Evolutionary conservation across 768 basidiomycete species (phyloP), one percentile per base, ranked within the genome.

Genomic region (Filobasidium floriforme): DNA sequence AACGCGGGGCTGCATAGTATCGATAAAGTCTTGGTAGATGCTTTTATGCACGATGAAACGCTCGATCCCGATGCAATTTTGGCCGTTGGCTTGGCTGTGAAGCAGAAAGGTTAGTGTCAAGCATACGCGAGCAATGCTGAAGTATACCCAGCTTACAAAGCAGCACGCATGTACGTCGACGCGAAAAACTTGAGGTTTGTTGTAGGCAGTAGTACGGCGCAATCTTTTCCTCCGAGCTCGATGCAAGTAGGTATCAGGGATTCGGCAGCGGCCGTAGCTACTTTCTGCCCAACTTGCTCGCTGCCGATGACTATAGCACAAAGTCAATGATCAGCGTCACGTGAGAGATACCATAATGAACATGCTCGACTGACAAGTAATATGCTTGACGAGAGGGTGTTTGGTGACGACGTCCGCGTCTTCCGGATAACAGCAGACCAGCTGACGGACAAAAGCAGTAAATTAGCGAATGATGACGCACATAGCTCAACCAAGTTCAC

Each of bases 61-160:
- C 77, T 99, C 94, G 69, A 93, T 89, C 41, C 93, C 94, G 72
- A 99, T 94, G 77, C 94, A 99, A 73, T 97, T 97, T 80, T 97
- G 94, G 24, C 93, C 93, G 60, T 85, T 84, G 66, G 91, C 90
- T 82, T 92, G 92, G 82, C 91, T 92, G 73, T 29, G 26, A 18
- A 41, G 57, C 19, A 49, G 43, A 52, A 9, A 37, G 28, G 51
- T 22, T 63, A 19, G 11, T 40, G 26, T 62, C 3, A 22, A 63
- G 66, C n/a, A 19, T 51, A 5, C 46, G 24, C 4, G 46, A 19
- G 5, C 18, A 3, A 5, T 51, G 22, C 15, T 18, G 22, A 24
- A 15, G 7, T 32, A 15, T 3, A 22, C 28, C 55, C 3, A 41
- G 22, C 18, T 76, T 79, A 94, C 92, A 89, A 97, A 63, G 90